phyloP scores from a whole-genome alignment of 2,329 filamentous ascomycete genomes.

The Aspergillus ochraceus region DNA sequence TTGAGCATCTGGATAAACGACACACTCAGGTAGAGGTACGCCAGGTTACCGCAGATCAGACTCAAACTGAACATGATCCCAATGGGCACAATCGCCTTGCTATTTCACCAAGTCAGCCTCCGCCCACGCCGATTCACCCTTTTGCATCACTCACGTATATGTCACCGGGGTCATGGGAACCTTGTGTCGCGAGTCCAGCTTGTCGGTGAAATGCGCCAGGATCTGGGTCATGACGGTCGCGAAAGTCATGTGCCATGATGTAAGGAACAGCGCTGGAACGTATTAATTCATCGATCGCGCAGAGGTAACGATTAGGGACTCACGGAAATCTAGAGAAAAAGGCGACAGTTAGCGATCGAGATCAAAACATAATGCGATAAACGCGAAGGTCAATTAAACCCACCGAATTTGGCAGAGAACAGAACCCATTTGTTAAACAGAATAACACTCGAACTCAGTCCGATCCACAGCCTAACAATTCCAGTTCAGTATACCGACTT shows the following conservation, averaged over 20 bases:
- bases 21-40: conserved; percentile 92
- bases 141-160: conserved; percentile 58
- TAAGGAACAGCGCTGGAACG: conserved; percentile 63
- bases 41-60: conserved; percentile 93
- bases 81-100: conserved; percentile 86
- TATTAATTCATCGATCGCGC: conserved; percentile 2
- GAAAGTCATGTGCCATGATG: conserved; percentile 91
- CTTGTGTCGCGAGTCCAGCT: conserved; percentile 89
- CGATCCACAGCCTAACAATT: conserved; percentile 75
- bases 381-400: conserved; percentile 32
- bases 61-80: conserved; percentile 94
- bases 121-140: neutral
- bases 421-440: conserved; percentile 99
- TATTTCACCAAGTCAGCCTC: conserved; percentile 9
- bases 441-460: conserved; percentile 87
- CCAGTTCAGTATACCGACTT: neutral
- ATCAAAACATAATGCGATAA: neutral
- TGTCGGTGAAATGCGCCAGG: conserved; percentile 80
- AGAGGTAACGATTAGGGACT: conserved; percentile 20
- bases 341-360: neutral
- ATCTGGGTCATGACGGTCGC: conserved; percentile 91
- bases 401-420: conserved; percentile 78
- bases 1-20: conserved; percentile 99
- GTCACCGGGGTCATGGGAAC: conserved; percentile 94
- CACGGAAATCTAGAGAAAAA: conserved; percentile 45